Percentiles rank a stretch among this genome's conserved stretches.
These are phyloP conservation scores for Hymenoscyphus salicellus DNA, from an alignment of 2,329 filamentous ascomycete genomes.

Conservation along the genomic window DNA sequence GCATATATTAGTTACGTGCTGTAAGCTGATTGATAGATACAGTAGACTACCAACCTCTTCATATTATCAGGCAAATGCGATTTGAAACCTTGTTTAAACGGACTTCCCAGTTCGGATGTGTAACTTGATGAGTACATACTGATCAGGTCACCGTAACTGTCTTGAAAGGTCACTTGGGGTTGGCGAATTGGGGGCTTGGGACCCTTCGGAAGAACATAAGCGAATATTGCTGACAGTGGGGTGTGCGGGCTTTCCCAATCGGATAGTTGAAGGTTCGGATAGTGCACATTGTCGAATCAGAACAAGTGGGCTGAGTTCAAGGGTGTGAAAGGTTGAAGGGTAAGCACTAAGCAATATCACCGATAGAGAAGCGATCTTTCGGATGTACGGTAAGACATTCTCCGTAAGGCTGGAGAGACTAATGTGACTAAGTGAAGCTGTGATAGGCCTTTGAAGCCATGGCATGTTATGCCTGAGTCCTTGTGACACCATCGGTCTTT, in stretches of 20 bases:
- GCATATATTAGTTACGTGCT: constrained; percentile 2
- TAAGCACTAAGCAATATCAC: constrained; percentile 31
- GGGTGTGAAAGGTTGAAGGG: constrained; percentile 26
- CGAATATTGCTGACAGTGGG: neutral
- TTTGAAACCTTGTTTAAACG: neutral
- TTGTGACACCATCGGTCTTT: constrained; percentile 6
- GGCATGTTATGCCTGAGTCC: neutral
- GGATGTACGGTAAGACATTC: constrained; percentile 15
- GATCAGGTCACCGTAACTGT: neutral
- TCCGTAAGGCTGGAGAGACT: constrained; percentile 19
- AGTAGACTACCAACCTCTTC: neutral
- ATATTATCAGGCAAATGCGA: neutral
- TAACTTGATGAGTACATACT: neutral
- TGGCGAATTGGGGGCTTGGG: neutral
- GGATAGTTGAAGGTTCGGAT: constrained; percentile 14
- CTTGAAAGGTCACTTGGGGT: neutral
- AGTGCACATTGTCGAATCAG: constrained; percentile 14
- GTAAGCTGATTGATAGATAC: constrained; percentile 3
- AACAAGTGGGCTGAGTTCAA: constrained; percentile 20
- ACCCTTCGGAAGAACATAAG: neutral
- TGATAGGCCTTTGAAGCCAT: constrained; percentile 10
- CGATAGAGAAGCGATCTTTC: constrained; percentile 15
- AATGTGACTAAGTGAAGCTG: constrained; percentile 8
- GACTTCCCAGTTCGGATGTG: neutral
- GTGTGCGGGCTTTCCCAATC: neutral